Evolutionary conservation across 2,329 filamentous ascomycete species (phyloP), one percentile per base, ranked within the genome.

Genomic region (Botryotinia narcissicola): DNA sequence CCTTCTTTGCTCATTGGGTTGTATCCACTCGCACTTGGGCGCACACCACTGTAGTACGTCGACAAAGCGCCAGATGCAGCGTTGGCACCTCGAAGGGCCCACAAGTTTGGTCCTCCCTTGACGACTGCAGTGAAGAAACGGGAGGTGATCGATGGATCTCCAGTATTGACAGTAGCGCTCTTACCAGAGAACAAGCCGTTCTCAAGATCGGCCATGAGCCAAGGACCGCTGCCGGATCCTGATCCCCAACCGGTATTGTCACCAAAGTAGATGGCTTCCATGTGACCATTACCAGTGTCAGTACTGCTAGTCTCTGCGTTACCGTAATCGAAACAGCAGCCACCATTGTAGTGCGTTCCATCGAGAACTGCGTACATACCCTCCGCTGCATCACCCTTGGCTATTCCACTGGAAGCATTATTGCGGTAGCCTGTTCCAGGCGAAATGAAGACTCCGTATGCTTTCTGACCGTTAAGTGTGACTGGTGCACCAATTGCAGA

Each of bases 131-230:
- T 91, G 69, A 89, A 75, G 79, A 92, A 92, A 0, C 89, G 86
- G 74, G 82, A 81, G 1, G 83, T 82, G 73, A 90, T 82, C 0
- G 86, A 84, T 10, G 87, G 87, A 76, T 90, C 84, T 1, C 73
- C 84, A 1, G 84, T 67, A 78, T 91, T 91, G 71, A 85, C 80
- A 1, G 78, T 79, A 2, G 83, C 40, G 73, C 79, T 84, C 0
- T 70, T 16, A 22, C 89, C 89, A 0, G 89, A 89, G 82, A 91
- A 92, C 3, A 92, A 82, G 5, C 88, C 88, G 75, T 92, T 91
- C 79, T 92, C 90, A 0, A 92, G 85, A 80, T 92, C 90, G 0
- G 89, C 90, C 89, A 92, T 91, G 76, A 92, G 79, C 90, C 90
- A 92, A 0, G 90, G 90, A 0, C 90, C 89, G 61, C 77, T 84